These are phyloP conservation scores for Coniferiporia weirii DNA, from an alignment of 1,284 basidiomycete genomes.

Conservation along the genomic window DNA sequence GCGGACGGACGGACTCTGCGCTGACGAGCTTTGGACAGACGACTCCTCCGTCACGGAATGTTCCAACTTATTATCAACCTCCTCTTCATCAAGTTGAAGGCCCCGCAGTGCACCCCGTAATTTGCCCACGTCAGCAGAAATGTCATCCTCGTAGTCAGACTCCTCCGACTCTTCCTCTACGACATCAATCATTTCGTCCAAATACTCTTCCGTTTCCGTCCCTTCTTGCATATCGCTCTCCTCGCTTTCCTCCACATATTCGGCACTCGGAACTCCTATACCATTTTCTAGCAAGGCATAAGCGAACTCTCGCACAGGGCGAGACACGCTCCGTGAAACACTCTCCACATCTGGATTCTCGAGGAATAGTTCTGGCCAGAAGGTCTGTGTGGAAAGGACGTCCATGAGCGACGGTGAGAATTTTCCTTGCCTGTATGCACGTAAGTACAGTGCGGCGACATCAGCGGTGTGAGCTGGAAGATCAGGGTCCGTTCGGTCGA, in stretches of 20 bases:
- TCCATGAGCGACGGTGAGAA: conserved; percentile 57
- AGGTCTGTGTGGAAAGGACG: conserved; percentile 53
- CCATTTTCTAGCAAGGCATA: conserved; percentile 67
- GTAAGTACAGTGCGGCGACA: conserved; percentile 41
- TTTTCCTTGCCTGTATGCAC: conserved; percentile 57
- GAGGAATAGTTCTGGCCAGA: conserved; percentile 67
- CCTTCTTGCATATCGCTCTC: conserved; percentile 27
- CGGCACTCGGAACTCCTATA: conserved; percentile 46
- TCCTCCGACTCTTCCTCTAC: conserved; percentile 37
- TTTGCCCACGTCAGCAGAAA: conserved; percentile 46
- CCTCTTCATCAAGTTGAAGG: conserved; percentile 28
- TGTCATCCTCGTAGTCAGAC: conserved; percentile 26
- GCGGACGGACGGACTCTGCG: conserved; percentile 28
- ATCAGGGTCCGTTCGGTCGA: conserved; percentile 9
- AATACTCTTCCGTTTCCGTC: conserved; percentile 32
- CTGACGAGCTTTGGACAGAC: conserved; percentile 24
- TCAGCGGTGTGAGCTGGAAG: conserved; percentile 27
- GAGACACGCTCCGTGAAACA: conserved; percentile 52
- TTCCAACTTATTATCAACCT: conserved; percentile 23
- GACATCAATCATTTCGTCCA: conserved; percentile 56
- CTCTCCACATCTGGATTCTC: conserved; percentile 72
- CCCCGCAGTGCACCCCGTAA: conserved; percentile 63
- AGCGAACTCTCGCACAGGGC: conserved; percentile 58
- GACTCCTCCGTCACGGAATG: conserved; percentile 17
- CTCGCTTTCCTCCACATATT: conserved; percentile 20